Base-by-base conservation (phyloP, 768 basidiomycete species). In the Pisolithus sp. region DNA sequence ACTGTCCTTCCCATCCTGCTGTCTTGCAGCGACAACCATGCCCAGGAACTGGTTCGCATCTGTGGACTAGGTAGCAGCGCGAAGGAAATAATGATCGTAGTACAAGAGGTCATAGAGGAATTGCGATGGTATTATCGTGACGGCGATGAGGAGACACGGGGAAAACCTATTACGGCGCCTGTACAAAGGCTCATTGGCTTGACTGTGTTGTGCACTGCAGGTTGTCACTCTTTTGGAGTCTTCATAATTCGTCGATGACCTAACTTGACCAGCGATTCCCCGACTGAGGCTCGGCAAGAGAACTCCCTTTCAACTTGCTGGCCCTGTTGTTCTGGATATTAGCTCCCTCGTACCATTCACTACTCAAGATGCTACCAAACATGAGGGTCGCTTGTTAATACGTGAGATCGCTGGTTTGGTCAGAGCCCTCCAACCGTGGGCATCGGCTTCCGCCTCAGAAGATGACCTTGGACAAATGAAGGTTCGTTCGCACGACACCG, bases 51-150 rank as follows among this genome's bases (percentile, higher is more conserved):
- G 23, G 55, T 76, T 15, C 56, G 50, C n/a, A 21, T 59, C 13
- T 66, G 75, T 24, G 66, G 66, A 3, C 45, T 54, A 37, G 47
- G 61, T 2, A 58, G 57, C 13, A 77, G 65, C 48, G 67, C 71
- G 0, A 77, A 76, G 52, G 76, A 77, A 56, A 54, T 71, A 21
- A 46, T 75, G 38, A 69, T 77, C 46, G 71, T 71, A 2, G 43
- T 68, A 17, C 73, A 76, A 46, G 76, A 75, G 55, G 57, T 56
- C 6, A 50, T 71, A 28, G 77, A 75, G 53, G 51, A 50, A 24
- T 43, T 77, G 20, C 56, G 60, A 23, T 49, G 44, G 4, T 39
- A 15, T 49, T 23, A 52, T 37, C 48, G 59, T 49, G 48, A 49
- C 21, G 57, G 58, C 12, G 60, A 57, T 4, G 61, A 59, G 9